Percentiles rank a stretch among this genome's conserved stretches.
phyloP scores from a whole-genome alignment of 2,329 filamentous ascomycete genomes.

The Phialophora verrucosa region DNA sequence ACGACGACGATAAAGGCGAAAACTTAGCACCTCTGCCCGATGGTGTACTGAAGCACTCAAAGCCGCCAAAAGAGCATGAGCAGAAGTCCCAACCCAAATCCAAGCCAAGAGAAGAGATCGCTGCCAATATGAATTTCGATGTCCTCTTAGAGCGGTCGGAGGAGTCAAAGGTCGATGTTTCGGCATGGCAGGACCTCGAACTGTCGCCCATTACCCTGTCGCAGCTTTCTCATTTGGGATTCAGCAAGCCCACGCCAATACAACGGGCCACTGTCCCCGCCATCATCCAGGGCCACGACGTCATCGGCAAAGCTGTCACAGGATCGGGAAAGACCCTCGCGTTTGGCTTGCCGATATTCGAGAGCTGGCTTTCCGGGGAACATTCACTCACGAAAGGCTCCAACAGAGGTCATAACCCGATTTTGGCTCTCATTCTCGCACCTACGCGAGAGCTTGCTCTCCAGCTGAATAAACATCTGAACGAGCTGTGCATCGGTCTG shows the following conservation, averaged over 20 bases:
- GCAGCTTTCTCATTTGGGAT: slow-evolving; percentile 78
- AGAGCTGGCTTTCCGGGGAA: slow-evolving; percentile 68
- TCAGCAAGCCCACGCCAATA: slow-evolving; percentile 79
- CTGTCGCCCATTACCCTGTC: slow-evolving; percentile 74
- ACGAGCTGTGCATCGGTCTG: slow-evolving; percentile 71
- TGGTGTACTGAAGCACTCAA: background rate
- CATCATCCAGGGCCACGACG: slow-evolving; percentile 81
- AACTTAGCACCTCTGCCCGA: slow-evolving; percentile 35
- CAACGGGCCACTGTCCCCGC: slow-evolving; percentile 80
- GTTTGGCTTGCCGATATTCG: slow-evolving; percentile 90
- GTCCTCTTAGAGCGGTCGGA: slow-evolving; percentile 46
- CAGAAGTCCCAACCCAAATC: slow-evolving; percentile 29
- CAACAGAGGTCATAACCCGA: slow-evolving; percentile 53
- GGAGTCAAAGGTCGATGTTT: slow-evolving; percentile 69
- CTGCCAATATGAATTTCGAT: slow-evolving; percentile 29
- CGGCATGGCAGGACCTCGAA: slow-evolving; percentile 76
- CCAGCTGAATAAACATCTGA: slow-evolving; percentile 84
- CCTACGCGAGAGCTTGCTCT: slow-evolving; percentile 93
- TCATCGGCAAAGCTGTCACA: slow-evolving; percentile 94
- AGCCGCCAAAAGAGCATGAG: slow-evolving; percentile 22
- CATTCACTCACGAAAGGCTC: slow-evolving; percentile 5
- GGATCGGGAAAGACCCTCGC: slow-evolving; percentile 96
- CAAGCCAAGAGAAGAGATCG: slow-evolving; percentile 22
- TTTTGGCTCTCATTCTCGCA: slow-evolving; percentile 77
- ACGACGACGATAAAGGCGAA: slow-evolving; percentile 53